These are phyloP conservation scores for Tylopilus plumbeoviolaceoides DNA, from an alignment of 768 basidiomycete genomes.

Conservation along the genomic window DNA sequence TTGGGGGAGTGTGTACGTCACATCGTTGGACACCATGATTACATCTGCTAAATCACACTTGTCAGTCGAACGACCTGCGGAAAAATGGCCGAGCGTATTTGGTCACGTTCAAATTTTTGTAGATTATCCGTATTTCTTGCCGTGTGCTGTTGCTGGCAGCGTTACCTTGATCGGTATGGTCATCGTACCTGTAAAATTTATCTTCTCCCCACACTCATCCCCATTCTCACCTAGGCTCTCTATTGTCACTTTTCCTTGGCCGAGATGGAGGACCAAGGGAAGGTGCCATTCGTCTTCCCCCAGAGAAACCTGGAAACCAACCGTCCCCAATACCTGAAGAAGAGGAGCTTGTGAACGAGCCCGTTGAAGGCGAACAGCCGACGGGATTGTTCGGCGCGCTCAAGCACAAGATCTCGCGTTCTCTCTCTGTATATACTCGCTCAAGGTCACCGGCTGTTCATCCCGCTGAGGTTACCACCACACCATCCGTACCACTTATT, in stretches of 20 bases:
- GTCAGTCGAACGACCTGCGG: slow-evolving; percentile 76
- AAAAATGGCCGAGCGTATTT: slow-evolving; percentile 82
- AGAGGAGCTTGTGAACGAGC: slow-evolving; percentile 46
- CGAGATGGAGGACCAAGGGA: slow-evolving; percentile 88
- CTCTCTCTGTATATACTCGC: slow-evolving; percentile 58
- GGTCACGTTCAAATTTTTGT: slow-evolving; percentile 62
- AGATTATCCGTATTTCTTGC: slow-evolving; percentile 86
- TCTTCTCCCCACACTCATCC: background rate
- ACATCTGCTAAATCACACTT: slow-evolving; percentile 7
- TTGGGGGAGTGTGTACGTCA: slow-evolving; percentile 75
- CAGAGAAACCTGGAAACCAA: slow-evolving; percentile 58
- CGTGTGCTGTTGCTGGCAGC: slow-evolving; percentile 71
- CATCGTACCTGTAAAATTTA: background rate
- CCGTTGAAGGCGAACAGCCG: slow-evolving; percentile 39
- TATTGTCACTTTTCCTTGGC: slow-evolving; percentile 85
- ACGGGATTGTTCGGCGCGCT: slow-evolving; percentile 37
- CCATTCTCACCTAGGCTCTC: slow-evolving; percentile 51
- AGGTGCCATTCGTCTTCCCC: slow-evolving; percentile 76
- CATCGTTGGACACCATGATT: background rate
- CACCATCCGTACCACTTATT: slow-evolving; percentile 45
- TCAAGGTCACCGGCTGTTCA: slow-evolving; percentile 45
- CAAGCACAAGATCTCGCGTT: slow-evolving; percentile 47
- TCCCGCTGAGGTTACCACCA: slow-evolving; percentile 28
- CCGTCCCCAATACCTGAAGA: slow-evolving; percentile 66
- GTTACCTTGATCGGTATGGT: slow-evolving; percentile 67